Evolutionary conservation across 73 alveolate genomes (phyloP).

Genomic region (Durusdinium trenchii): DNA sequence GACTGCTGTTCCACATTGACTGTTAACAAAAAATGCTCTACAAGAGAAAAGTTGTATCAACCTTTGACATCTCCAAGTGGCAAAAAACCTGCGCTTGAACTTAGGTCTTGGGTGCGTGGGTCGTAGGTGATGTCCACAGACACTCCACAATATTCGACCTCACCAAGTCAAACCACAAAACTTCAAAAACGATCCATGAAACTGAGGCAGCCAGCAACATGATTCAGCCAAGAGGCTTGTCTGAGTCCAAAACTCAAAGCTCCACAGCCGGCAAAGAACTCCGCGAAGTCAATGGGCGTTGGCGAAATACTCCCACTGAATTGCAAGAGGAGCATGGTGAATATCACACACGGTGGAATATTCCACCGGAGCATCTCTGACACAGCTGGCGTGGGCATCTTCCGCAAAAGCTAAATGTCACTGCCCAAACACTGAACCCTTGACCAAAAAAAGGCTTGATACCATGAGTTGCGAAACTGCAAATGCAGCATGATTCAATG

Average conservation of each 20-base stretch:
- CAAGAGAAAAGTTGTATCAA: neutral
- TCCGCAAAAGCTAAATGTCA: too few species aligned
- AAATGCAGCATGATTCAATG: too few species aligned
- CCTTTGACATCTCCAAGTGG: neutral
- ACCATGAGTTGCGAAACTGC: too few species aligned
- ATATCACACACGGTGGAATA: neutral
- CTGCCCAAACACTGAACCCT: too few species aligned
- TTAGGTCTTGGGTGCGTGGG: neutral
- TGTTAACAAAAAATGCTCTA: too few species aligned
- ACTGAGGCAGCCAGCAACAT: neutral
- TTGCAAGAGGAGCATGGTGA: neutral
- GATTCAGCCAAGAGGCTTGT: neutral
- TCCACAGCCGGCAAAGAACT: neutral
- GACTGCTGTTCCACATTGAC: too few species aligned
- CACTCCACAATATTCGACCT: neutral
- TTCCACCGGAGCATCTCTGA: neutral
- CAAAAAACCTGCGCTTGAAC: neutral
- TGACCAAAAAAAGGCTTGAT: too few species aligned
- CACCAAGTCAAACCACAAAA: neutral
- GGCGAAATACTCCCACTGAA: neutral
- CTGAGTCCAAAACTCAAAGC: neutral
- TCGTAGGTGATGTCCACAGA: slow-evolving; percentile 1
- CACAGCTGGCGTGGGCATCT: neutral
- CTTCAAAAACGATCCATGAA: neutral
- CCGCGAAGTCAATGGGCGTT: neutral